These are phyloP conservation scores for Grosmannia clavigera DNA, from an alignment of 2,329 filamentous ascomycete genomes.

Conservation along the genomic window DNA sequence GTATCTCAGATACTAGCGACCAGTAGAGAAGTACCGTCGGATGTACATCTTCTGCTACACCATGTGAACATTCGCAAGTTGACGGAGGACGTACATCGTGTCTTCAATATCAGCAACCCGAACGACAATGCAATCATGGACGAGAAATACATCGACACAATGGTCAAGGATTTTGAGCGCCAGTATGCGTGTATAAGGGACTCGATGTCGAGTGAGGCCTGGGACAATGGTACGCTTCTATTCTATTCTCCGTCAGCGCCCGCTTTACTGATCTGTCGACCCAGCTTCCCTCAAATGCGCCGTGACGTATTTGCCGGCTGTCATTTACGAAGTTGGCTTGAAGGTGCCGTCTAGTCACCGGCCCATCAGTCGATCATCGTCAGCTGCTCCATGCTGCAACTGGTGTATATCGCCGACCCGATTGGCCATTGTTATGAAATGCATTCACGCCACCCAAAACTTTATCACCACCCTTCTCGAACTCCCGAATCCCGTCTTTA, in stretches of 20 bases:
- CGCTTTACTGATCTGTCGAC: neutral
- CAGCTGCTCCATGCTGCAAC: slow-evolving; percentile 9
- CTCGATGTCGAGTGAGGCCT: slow-evolving; percentile 6
- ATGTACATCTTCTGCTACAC: slow-evolving; percentile 8
- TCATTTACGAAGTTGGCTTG: slow-evolving; percentile 13
- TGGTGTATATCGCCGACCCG: slow-evolving; percentile 13
- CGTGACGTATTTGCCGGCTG: slow-evolving; percentile 10
- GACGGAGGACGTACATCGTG: slow-evolving; percentile 11
- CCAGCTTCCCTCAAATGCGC: slow-evolving; percentile 8
- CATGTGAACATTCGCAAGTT: slow-evolving; percentile 12
- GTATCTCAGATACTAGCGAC: slow-evolving; percentile 7
- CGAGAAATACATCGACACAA: slow-evolving; percentile 10
- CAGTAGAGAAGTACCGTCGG: slow-evolving; percentile 4
- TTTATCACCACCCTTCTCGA: slow-evolving; percentile 10
- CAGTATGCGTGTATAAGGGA: slow-evolving; percentile 10
- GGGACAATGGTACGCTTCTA: slow-evolving; percentile 10
- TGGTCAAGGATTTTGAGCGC: slow-evolving; percentile 12
- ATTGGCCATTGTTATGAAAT: slow-evolving; percentile 9
- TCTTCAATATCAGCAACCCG: slow-evolving; percentile 7
- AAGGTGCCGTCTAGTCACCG: slow-evolving; percentile 7
- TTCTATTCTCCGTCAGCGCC: neutral
- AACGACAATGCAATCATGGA: slow-evolving; percentile 7
- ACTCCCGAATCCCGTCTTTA: slow-evolving; percentile 4
- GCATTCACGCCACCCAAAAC: slow-evolving; percentile 10
- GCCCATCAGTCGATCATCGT: neutral